These are phyloP conservation scores for Cicer yamashitae DNA, from an alignment of 306 rosid genomes.

Conservation along the genomic window DNA sequence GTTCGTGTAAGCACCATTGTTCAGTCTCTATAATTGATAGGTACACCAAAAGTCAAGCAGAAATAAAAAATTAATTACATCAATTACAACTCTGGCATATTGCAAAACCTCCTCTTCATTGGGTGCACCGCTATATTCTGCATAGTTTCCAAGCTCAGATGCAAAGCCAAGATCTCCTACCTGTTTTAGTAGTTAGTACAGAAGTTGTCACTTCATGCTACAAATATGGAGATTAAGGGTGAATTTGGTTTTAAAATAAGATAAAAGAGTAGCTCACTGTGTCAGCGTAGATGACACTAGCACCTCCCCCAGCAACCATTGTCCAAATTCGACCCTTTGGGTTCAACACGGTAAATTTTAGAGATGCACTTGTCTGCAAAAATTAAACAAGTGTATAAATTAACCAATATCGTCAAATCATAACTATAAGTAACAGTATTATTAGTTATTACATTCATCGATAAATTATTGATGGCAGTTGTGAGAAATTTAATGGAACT, in stretches of 20 bases:
- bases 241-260: slow-evolving; percentile 31
- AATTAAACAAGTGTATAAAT: slow-evolving; percentile 16
- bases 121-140: slow-evolving; percentile 98
- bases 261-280: slow-evolving; percentile 58
- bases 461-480: slow-evolving; percentile 23
- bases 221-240: slow-evolving; percentile 29
- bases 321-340: slow-evolving; percentile 97
- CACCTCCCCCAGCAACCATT: slow-evolving; percentile 99
- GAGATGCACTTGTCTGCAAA: slow-evolving; percentile 91
- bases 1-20: neutral
- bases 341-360: slow-evolving; percentile 94
- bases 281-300: slow-evolving; percentile 97
- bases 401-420: slow-evolving; percentile 7
- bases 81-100: slow-evolving; percentile 95
- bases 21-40: slow-evolving; percentile 7
- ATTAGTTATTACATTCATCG: slow-evolving; percentile 25
- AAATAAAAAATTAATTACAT: slow-evolving; percentile 58
- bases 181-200: slow-evolving; percentile 47
- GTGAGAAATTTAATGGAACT: slow-evolving; percentile 8
- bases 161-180: slow-evolving; percentile 99
- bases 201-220: slow-evolving; percentile 23
- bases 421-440: slow-evolving; percentile 30
- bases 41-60: slow-evolving; percentile 7
- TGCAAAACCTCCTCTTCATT: slow-evolving; percentile 97
- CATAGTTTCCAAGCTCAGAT: slow-evolving; percentile 94